A percentile compares a stretch with the other conserved stretches of the same genome.
Conservation (phyloP, 2,329 filamentous ascomycete species). For the Fusarium sp. region DNA sequence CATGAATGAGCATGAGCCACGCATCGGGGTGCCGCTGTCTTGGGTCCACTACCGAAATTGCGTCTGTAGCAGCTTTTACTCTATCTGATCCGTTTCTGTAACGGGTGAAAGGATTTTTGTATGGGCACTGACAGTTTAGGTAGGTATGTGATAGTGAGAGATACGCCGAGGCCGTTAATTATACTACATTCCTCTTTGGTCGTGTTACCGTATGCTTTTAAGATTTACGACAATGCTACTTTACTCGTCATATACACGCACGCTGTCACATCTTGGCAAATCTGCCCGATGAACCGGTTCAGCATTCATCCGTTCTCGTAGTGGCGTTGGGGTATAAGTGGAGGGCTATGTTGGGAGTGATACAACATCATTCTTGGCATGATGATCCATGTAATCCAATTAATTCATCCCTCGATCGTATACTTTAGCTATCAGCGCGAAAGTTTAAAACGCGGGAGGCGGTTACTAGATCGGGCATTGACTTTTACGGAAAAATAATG, state of each 20-base stretch:
- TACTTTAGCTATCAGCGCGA: neutral
- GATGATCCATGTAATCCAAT: constrained; percentile 6
- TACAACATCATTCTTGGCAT: constrained; percentile 11
- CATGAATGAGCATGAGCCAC: neutral
- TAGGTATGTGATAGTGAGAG: constrained; percentile 1
- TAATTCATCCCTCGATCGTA: neutral
- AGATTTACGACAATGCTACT: neutral
- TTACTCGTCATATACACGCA: neutral
- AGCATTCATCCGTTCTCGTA: constrained; percentile 31
- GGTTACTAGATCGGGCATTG: constrained; percentile 7
- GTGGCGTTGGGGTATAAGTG: neutral
- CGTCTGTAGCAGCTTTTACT: constrained; percentile 33
- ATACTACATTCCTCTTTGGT: constrained; percentile 8
- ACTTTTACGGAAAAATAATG: neutral
- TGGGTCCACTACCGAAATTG: constrained; percentile 42
- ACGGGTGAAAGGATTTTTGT: constrained; percentile 11
- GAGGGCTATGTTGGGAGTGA: constrained; percentile 5
- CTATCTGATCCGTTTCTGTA: constrained; percentile 40
- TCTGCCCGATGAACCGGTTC: constrained; percentile 4
- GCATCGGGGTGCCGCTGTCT: constrained; percentile 18
- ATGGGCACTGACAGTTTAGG: neutral
- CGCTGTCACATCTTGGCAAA: constrained; percentile 13
- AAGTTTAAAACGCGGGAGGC: constrained; percentile 22
- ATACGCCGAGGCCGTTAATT: neutral
- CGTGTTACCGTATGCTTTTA: neutral